These are phyloP conservation scores for Fraxinus cuspidata DNA, from an alignment of 257 asterid genomes.

Conservation along the genomic window DNA sequence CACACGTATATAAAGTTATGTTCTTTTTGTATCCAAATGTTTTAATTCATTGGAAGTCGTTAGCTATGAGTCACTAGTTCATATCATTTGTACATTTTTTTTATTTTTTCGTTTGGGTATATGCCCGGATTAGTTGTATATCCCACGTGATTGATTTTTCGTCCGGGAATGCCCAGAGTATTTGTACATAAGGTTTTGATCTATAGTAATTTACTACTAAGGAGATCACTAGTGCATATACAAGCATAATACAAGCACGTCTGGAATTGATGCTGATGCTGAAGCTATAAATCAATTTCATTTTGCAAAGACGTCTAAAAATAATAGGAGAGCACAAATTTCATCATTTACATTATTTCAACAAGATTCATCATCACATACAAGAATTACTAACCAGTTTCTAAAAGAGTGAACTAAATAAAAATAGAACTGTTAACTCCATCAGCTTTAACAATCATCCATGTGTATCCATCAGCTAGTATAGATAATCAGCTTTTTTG, in stretches of 20 bases:
- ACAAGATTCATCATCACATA: not conserved
- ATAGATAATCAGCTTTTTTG: slow-evolving; percentile 61
- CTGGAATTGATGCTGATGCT: too few relatives aligned
- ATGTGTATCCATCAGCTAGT: slow-evolving; percentile 33
- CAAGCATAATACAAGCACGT: not conserved
- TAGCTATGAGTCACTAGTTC: too few relatives aligned
- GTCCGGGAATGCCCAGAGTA: too few relatives aligned
- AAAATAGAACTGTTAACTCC: not conserved
- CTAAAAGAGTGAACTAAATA: not conserved
- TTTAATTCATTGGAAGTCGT: too few relatives aligned
- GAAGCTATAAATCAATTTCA: not conserved
- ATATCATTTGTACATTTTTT: too few relatives aligned
- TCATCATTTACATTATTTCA: slow-evolving; percentile 19
- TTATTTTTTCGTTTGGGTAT: too few relatives aligned
- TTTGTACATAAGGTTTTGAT: too few relatives aligned
- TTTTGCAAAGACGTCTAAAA: not conserved
- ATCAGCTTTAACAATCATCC: not conserved
- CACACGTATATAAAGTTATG: too few relatives aligned
- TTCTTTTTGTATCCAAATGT: too few relatives aligned
- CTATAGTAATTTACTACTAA: not conserved
- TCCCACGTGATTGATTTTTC: too few relatives aligned
- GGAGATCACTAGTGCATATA: not conserved
- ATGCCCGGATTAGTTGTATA: too few relatives aligned
- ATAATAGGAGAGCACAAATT: not conserved
- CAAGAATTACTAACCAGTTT: not conserved